Evolutionary conservation across 2,329 filamentous ascomycete genomes (phyloP), one percentile per base, ranked within the genome.

Genomic region (Emericellopsis cladophorae): DNA sequence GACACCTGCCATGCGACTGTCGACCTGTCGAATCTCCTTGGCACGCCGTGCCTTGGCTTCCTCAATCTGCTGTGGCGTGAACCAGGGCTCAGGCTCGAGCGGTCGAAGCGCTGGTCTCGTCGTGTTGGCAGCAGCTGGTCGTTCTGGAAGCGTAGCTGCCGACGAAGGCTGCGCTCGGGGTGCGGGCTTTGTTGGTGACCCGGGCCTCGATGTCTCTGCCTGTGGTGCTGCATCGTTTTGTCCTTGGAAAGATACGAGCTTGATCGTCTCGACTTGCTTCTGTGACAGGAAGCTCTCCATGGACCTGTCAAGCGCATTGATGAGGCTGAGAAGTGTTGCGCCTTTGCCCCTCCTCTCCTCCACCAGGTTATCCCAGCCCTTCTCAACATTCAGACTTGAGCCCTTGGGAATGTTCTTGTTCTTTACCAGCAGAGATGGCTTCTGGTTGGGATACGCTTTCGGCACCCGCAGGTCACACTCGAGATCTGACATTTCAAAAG

Each of bases 371-470:
- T 81, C 74, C 64, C 86, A 92, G 8, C 84, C 84, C 47, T 67
- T 70, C 54, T 88, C 83, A 31, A 92, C 74, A 58, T 89, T 90
- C 57, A 84, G 73, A 51, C 80, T 73, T 54, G 83, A 89, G 1
- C 78, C 81, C 45, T 79, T 67, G 3, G 79, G 80, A 50, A 87
- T 84, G 48, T 70, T 79, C 46, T 73, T 71, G 53, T 89, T 88
- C 44, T 59, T 68, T 39, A 90, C 74, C 15, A 68, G 69, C 40
- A 92, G 62, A 14, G 61, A 64, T 31, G 84, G 78, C 23, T 62
- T 62, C 34, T 61, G 58, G 32, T 62, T 59, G 15, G 84, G 84
- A 57, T 84, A 90, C 15, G 59, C 59, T 9, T 53, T 55, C 2
- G 85, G 84, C 16, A 92, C 68, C 39, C 65, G 69, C 31, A 92